phyloP scores from a whole-genome alignment of 371 early-diverging fungal genomes.

The Rhizopus delemar region DNA sequence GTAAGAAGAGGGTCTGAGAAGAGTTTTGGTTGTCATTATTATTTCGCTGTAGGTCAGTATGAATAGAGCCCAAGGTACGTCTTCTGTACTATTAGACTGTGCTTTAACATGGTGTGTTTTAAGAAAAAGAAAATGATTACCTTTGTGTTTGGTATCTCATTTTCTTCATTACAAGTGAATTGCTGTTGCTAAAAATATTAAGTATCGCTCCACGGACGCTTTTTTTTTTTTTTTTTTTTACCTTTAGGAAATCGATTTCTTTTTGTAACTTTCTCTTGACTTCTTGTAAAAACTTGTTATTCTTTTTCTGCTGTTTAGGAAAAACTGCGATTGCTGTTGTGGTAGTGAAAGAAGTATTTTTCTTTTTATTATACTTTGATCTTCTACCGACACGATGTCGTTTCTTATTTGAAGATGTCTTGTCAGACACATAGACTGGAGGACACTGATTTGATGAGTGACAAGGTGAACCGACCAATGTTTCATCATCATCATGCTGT shows the following conservation, averaged over 20 bases:
- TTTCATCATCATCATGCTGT: background rate
- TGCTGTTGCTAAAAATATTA: conserved; percentile 8
- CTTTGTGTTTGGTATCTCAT: background rate
- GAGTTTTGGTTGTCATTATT: conserved; percentile 14
- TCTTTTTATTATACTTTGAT: conserved; percentile 14
- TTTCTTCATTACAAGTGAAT: background rate
- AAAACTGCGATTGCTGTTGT: background rate
- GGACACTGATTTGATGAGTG: conserved; percentile 2
- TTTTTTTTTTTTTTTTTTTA: background rate
- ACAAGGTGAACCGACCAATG: conserved; percentile 19
- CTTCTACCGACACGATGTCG: conserved; percentile 14
- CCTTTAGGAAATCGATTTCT: conserved; percentile 16
- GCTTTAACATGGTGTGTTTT: background rate
- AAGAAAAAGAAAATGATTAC: background rate
- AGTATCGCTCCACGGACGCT: background rate
- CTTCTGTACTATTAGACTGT: conserved; percentile 9
- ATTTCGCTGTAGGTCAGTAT: background rate
- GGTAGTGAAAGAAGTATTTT: conserved; percentile 8
- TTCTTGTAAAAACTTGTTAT: conserved; percentile 11
- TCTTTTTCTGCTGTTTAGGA: conserved; percentile 3
- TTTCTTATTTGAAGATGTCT: conserved; percentile 13
- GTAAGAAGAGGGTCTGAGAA: background rate
- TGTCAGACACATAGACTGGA: conserved; percentile 4
- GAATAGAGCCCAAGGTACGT: conserved; percentile 19
- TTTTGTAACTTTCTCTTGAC: conserved; percentile 16